These are phyloP conservation scores for Mycena haematopus DNA, from an alignment of 768 basidiomycete species.

Conservation along the genomic window DNA sequence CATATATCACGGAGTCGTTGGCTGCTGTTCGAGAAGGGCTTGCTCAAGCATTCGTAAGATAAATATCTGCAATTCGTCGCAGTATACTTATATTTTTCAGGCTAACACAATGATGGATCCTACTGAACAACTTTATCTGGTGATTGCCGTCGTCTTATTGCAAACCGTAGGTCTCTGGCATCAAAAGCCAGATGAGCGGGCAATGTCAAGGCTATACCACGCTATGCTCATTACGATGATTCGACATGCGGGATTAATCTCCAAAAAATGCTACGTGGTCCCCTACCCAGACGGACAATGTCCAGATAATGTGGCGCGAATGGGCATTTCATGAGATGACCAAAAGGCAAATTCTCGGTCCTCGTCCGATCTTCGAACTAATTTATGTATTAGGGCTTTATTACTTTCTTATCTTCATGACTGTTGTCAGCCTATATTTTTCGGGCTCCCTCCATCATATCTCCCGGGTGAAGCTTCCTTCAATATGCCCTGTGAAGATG, in stretches of 20 bases:
- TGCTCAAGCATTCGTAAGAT: slow-evolving; percentile 62
- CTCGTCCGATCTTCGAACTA: slow-evolving; percentile 2
- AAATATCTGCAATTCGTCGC: not conserved
- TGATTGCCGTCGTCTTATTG: slow-evolving; percentile 56
- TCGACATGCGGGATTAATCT: slow-evolving; percentile 51
- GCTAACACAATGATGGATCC: slow-evolving; percentile 10
- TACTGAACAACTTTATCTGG: slow-evolving; percentile 45
- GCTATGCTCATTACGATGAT: slow-evolving; percentile 66
- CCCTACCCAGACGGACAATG: slow-evolving; percentile 43
- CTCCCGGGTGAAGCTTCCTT: slow-evolving; percentile 53
- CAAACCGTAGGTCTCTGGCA: slow-evolving; percentile 66
- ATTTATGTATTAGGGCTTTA: slow-evolving; percentile 43
- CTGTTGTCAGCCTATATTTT: slow-evolving; percentile 61
- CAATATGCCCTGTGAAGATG: slow-evolving; percentile 63
- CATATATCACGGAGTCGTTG: slow-evolving; percentile 55
- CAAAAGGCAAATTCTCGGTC: slow-evolving; percentile 51
- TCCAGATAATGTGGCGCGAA: slow-evolving; percentile 60
- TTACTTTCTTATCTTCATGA: slow-evolving; percentile 63
- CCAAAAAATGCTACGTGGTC: slow-evolving; percentile 52
- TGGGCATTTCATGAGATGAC: slow-evolving; percentile 65
- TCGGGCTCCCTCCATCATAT: slow-evolving; percentile 56
- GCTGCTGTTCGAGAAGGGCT: slow-evolving; percentile 53
- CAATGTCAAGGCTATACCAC: slow-evolving; percentile 54
- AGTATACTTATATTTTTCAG: slow-evolving; percentile 2
- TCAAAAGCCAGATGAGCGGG: slow-evolving; percentile 40